phyloP scores from a whole-genome alignment of 2,329 filamentous ascomycete genomes.

The Xylaria sp. region DNA sequence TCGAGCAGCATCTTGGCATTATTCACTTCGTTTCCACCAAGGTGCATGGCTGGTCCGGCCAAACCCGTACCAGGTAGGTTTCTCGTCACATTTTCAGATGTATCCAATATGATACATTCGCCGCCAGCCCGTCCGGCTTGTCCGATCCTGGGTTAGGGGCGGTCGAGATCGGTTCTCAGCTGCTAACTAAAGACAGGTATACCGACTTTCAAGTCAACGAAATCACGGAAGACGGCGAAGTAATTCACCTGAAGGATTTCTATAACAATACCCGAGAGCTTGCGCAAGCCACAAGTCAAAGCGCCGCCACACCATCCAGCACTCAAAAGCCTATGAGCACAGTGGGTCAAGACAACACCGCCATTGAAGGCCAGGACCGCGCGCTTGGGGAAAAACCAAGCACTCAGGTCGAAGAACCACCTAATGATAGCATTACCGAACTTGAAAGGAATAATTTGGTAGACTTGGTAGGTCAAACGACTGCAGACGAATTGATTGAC shows the following conservation, averaged over 20 bases:
- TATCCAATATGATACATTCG: background rate
- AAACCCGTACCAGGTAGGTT: conserved; percentile 51
- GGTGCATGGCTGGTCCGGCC: conserved; percentile 50
- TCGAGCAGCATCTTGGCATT: conserved; percentile 48
- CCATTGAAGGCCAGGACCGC: background rate
- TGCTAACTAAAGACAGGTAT: conserved; percentile 58
- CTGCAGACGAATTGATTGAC: conserved; percentile 33
- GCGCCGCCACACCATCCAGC: background rate
- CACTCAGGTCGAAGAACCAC: conserved; percentile 7
- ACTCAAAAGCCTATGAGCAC: background rate
- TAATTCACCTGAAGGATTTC: conserved; percentile 71
- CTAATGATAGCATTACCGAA: conserved; percentile 23
- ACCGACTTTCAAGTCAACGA: conserved; percentile 95
- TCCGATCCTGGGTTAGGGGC: background rate
- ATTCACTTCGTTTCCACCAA: conserved; percentile 47
- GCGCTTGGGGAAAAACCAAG: conserved; percentile 8
- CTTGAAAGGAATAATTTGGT: conserved; percentile 31
- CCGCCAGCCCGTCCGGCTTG: background rate
- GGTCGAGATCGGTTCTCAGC: background rate
- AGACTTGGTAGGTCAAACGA: conserved; percentile 34
- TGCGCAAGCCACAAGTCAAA: conserved; percentile 33
- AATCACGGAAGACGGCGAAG: conserved; percentile 75
- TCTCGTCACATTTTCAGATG: background rate
- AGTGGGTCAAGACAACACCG: background rate
- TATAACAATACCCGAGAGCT: conserved; percentile 40